Evolutionary conservation across 148 eudicot genomes (phyloP).

Genomic region (Rhododendron kiyosumense): DNA sequence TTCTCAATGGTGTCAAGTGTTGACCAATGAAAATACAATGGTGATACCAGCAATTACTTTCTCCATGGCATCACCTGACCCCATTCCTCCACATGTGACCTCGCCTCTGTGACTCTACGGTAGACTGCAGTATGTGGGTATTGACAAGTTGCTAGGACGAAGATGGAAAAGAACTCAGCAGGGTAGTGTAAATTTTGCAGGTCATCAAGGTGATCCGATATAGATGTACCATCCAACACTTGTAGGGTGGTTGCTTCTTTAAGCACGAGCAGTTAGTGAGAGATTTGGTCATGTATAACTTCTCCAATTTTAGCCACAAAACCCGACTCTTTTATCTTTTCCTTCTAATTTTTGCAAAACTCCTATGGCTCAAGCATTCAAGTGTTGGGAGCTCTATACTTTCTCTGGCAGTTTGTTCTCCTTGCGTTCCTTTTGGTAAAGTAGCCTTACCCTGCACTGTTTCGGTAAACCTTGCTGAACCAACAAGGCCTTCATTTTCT

Average conservation of each 20-base stretch:
- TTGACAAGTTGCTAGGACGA: neutral
- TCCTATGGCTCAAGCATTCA: neutral
- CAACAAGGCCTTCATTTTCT: neutral
- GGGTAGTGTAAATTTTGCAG: neutral
- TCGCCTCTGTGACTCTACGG: neutral
- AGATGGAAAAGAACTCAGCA: neutral
- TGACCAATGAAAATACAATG: neutral
- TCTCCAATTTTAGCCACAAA: neutral
- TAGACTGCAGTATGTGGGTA: neutral
- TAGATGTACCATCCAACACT: neutral
- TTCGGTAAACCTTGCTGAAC: neutral
- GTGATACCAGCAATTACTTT: neutral
- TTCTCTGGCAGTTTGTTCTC: neutral
- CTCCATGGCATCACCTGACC: too few species aligned
- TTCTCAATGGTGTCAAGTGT: too few species aligned
- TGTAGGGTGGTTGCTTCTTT: neutral
- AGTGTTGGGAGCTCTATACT: neutral
- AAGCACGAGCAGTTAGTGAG: neutral
- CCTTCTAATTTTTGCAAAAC: neutral
- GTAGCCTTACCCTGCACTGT: neutral
- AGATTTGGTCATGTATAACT: neutral
- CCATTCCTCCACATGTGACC: neutral
- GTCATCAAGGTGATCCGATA: neutral
- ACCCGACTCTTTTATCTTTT: neutral
- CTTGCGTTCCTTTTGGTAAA: neutral